Percentiles rank a stretch among this genome's conserved stretches.
Conservation (phyloP, 805 yeast genomes). For the Cyberlindnera maclurae region DNA sequence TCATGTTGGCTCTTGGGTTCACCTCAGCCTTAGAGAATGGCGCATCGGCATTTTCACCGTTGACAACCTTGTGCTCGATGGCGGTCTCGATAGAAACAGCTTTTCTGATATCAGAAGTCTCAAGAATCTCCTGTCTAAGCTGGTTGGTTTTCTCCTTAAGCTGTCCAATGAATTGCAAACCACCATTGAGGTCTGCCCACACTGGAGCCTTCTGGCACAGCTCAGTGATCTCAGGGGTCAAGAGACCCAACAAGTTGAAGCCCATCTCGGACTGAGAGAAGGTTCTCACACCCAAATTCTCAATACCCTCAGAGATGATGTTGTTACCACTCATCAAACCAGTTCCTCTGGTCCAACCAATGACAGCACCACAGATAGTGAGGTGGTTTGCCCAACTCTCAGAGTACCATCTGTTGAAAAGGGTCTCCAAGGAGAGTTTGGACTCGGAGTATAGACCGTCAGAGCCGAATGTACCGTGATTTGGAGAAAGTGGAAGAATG, state of each 20-base stretch:
- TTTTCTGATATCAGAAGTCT: constrained; percentile 86
- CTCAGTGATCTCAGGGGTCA: constrained; percentile 79
- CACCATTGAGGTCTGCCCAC: constrained; percentile 98
- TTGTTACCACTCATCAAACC: constrained; percentile 98
- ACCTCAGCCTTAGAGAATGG: constrained; percentile 72
- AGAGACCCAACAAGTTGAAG: constrained; percentile 89
- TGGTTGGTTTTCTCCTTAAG: constrained; percentile 80
- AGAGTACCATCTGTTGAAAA: constrained; percentile 98
- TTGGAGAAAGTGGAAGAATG: constrained; percentile 93
- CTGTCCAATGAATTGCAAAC: constrained; percentile 88
- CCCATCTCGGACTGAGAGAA: constrained; percentile 99
- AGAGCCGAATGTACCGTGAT: constrained; percentile 97
- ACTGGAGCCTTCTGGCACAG: constrained; percentile 92
- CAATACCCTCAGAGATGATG: constrained; percentile 96
- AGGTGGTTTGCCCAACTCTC: constrained; percentile 94
- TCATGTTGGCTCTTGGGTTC: constrained; percentile 93
- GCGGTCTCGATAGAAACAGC: constrained; percentile 94
- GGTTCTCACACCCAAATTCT: constrained; percentile 91
- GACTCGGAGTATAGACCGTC: constrained; percentile 99
- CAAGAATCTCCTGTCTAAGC: constrained; percentile 67
- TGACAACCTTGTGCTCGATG: constrained; percentile 71
- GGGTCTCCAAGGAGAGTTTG: constrained; percentile 87
- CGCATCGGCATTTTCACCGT: constrained; percentile 83
- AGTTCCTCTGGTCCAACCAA: constrained; percentile 99
- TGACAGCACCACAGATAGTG: constrained; percentile 96